A percentile compares a stretch with the other conserved stretches of the same genome.
Conservation (phyloP, 371 early-diverging fungal species). For the Coemansia linderi region DNA sequence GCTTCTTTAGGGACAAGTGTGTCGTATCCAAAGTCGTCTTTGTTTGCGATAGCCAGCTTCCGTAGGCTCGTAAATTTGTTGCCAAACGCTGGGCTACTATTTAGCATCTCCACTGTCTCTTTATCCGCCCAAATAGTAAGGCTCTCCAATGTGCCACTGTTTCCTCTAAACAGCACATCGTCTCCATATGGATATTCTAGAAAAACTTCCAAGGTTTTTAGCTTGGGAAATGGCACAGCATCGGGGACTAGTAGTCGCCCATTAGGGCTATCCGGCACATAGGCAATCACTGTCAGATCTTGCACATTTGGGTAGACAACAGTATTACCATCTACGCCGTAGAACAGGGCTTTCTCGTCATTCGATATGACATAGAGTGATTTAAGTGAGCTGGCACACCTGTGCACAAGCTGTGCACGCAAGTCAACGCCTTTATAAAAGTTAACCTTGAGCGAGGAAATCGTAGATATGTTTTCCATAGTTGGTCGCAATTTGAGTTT, state of each 20-base stretch:
- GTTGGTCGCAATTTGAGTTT: neutral
- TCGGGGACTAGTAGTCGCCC: neutral
- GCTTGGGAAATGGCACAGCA: conserved; percentile 7
- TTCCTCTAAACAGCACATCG: conserved; percentile 13
- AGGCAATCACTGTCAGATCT: neutral
- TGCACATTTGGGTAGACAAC: neutral
- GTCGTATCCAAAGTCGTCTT: too few relatives aligned
- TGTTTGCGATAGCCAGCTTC: neutral
- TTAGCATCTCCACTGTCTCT: neutral
- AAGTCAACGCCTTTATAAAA: neutral
- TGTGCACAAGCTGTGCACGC: neutral
- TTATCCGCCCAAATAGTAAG: neutral
- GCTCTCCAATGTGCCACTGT: neutral
- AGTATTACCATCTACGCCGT: neutral
- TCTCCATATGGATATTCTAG: conserved; percentile 4
- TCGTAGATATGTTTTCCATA: neutral
- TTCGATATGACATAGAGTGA: neutral
- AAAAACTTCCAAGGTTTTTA: neutral
- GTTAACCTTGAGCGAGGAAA: neutral
- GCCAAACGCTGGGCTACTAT: neutral
- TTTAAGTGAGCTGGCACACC: neutral
- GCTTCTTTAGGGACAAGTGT: neutral
- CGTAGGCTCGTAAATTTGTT: neutral
- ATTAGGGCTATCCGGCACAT: neutral
- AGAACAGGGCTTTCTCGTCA: neutral